Conservation (phyloP, 805 yeast species). For the Wickerhamomyces rabaulensis region DNA sequence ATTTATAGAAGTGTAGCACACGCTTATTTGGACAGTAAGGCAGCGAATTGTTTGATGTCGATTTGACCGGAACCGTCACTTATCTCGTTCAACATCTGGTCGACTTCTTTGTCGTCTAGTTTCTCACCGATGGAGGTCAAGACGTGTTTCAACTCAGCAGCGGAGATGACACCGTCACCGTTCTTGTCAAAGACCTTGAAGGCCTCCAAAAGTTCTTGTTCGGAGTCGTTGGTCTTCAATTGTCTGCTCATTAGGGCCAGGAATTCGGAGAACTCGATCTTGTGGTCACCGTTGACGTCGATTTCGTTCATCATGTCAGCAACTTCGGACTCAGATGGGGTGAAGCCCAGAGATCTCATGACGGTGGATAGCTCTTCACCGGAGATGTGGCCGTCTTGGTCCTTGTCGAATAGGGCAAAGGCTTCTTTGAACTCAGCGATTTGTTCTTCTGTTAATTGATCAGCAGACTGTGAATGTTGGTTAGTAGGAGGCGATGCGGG, state of each 20-base stretch:
- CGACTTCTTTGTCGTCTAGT: slow-evolving; percentile 93
- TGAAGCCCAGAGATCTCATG: slow-evolving; percentile 98
- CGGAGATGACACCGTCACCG: slow-evolving; percentile 95
- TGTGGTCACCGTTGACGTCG: slow-evolving; percentile 91
- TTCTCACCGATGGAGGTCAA: slow-evolving; percentile 97
- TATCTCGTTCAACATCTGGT: slow-evolving; percentile 95
- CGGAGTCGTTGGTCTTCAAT: slow-evolving; percentile 94
- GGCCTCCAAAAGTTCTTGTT: slow-evolving; percentile 95
- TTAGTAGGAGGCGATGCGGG: not conserved
- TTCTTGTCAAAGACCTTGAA: slow-evolving; percentile 93
- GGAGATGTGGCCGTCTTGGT: slow-evolving; percentile 94
- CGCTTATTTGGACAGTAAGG: slow-evolving; percentile 68
- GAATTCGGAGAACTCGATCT: slow-evolving; percentile 77
- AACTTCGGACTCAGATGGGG: slow-evolving; percentile 93
- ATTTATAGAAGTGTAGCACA: not conserved
- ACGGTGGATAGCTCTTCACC: slow-evolving; percentile 95
- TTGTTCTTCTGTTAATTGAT: slow-evolving; percentile 91
- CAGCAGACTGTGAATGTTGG: slow-evolving; percentile 38
- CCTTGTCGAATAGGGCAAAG: slow-evolving; percentile 93
- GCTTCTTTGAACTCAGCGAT: slow-evolving; percentile 97
- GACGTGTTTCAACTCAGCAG: slow-evolving; percentile 94
- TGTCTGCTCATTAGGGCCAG: slow-evolving; percentile 78
- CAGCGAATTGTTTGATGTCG: slow-evolving; percentile 94
- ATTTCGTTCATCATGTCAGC: slow-evolving; percentile 97
- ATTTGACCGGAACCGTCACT: slow-evolving; percentile 96